Percentiles rank a stretch among this genome's conserved stretches.
Evolutionary conservation across 2,329 filamentous ascomycete species (phyloP).

Genomic region (Nemania sp.): DNA sequence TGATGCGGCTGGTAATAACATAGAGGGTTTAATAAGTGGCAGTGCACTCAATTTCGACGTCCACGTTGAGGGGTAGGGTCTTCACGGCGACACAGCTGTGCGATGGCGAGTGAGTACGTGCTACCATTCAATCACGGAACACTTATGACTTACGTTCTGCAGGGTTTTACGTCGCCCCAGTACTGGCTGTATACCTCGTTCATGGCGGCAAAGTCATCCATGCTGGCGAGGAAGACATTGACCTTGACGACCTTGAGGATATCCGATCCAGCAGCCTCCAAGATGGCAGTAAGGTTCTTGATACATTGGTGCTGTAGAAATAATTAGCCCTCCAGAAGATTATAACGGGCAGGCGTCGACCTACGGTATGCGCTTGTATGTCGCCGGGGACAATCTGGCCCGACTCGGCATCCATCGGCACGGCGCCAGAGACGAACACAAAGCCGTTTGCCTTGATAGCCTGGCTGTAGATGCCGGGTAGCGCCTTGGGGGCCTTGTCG

Average conservation of each 20-base stretch:
- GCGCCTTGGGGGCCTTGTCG: constrained; percentile 48
- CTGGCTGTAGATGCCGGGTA: constrained; percentile 49
- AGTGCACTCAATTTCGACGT: constrained; percentile 90
- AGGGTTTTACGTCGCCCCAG: constrained; percentile 60
- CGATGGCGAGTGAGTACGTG: constrained; percentile 12
- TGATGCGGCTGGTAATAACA: background rate
- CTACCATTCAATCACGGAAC: background rate
- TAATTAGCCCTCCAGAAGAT: background rate
- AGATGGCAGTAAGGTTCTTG: constrained; percentile 71
- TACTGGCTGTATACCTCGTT: constrained; percentile 74
- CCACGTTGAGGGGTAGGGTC: constrained; percentile 81
- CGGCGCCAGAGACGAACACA: constrained; percentile 73
- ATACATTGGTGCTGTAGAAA: constrained; percentile 61
- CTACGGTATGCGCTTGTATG: constrained; percentile 66
- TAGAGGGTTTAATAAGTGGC: constrained; percentile 47
- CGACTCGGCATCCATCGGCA: constrained; percentile 64
- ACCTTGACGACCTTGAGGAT: constrained; percentile 73
- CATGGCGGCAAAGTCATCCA: constrained; percentile 76
- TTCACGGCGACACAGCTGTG: constrained; percentile 85
- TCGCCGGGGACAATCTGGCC: constrained; percentile 66
- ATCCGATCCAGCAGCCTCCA: constrained; percentile 68
- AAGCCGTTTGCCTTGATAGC: constrained; percentile 70
- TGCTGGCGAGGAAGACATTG: constrained; percentile 72
- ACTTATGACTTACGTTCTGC: constrained; percentile 45
- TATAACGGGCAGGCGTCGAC: constrained; percentile 15